These are phyloP conservation scores for Fragosphaeria purpurea DNA, from an alignment of 2,329 filamentous ascomycete species.

Conservation along the genomic window DNA sequence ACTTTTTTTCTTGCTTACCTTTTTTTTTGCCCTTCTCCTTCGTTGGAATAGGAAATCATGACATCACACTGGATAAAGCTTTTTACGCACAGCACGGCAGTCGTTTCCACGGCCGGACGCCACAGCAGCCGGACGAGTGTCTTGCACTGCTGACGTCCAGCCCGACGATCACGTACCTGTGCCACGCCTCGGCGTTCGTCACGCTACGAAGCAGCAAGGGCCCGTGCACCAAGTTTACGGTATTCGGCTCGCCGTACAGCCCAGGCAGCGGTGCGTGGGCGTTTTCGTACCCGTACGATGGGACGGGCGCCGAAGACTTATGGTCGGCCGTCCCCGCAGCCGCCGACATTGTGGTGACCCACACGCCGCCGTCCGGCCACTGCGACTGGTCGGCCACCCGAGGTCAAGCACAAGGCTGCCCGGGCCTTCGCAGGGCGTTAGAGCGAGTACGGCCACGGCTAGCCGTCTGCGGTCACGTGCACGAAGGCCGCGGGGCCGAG, in stretches of 20 bases:
- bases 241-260: slow-evolving; percentile 64
- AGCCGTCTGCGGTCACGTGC: slow-evolving; percentile 63
- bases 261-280: slow-evolving; percentile 51
- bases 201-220: slow-evolving; percentile 43
- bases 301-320: slow-evolving; percentile 32
- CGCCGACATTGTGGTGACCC: slow-evolving; percentile 59
- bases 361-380: slow-evolving; percentile 55
- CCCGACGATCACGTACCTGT: slow-evolving; percentile 52
- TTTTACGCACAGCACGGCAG: slow-evolving; percentile 47
- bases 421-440: slow-evolving; percentile 45
- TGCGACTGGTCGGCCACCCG: slow-evolving; percentile 38
- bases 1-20: too few relatives aligned
- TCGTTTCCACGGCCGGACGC: slow-evolving; percentile 45
- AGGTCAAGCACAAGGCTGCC: slow-evolving; percentile 44
- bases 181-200: slow-evolving; percentile 45
- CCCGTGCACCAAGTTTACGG: slow-evolving; percentile 49
- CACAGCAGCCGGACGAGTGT: slow-evolving; percentile 44
- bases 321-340: slow-evolving; percentile 54
- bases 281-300: slow-evolving; percentile 55
- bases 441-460: slow-evolving; percentile 53
- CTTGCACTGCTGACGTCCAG: slow-evolving; percentile 43
- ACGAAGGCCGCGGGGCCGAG: slow-evolving; percentile 55
- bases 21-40: too few relatives aligned
- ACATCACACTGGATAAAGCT: slow-evolving; percentile 56
- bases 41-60: slow-evolving; percentile 54